Percentiles rank a stretch among this genome's conserved stretches.
These are phyloP conservation scores for Cryptosporidium bovis DNA, from an alignment of 169 alveolate genomes.

Conservation along the genomic window DNA sequence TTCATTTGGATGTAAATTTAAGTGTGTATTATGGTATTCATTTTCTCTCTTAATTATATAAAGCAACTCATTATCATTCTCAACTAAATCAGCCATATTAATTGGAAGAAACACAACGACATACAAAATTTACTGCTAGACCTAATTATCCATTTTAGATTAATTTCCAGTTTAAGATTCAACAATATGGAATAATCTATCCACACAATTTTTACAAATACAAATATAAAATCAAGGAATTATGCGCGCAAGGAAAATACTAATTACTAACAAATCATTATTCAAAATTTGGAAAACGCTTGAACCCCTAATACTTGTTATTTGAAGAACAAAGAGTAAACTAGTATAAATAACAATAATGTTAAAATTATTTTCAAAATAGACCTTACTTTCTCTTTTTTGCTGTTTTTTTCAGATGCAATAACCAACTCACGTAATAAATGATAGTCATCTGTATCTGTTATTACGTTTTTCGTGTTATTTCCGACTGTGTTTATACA, in stretches of 20 bases:
- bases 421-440: constrained; percentile 15
- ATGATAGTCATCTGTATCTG: constrained; percentile 20
- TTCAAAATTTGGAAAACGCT: too few relatives aligned
- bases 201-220: too few relatives aligned
- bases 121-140: too few relatives aligned
- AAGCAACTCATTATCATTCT: constrained; percentile 12
- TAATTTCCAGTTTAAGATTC: too few relatives aligned
- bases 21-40: constrained; percentile 9
- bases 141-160: too few relatives aligned
- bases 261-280: too few relatives aligned
- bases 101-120: too few relatives aligned
- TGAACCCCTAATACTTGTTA: too few relatives aligned
- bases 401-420: constrained; percentile 19
- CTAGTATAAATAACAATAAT: not conserved
- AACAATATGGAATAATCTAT: too few relatives aligned
- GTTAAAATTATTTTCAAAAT: not conserved
- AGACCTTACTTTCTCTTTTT: not conserved
- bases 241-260: too few relatives aligned
- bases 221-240: too few relatives aligned
- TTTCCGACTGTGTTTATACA: constrained; percentile 3
- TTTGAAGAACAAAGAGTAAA: too few relatives aligned
- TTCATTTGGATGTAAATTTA: constrained; percentile 77
- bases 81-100: not conserved
- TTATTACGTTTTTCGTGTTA: not conserved
- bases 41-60: constrained; percentile 5